A percentile compares a stretch with the other conserved stretches of the same genome.
Evolutionary conservation across 2,329 filamentous ascomycete genomes (phyloP).

Genomic region (Alternaria brassicae): DNA sequence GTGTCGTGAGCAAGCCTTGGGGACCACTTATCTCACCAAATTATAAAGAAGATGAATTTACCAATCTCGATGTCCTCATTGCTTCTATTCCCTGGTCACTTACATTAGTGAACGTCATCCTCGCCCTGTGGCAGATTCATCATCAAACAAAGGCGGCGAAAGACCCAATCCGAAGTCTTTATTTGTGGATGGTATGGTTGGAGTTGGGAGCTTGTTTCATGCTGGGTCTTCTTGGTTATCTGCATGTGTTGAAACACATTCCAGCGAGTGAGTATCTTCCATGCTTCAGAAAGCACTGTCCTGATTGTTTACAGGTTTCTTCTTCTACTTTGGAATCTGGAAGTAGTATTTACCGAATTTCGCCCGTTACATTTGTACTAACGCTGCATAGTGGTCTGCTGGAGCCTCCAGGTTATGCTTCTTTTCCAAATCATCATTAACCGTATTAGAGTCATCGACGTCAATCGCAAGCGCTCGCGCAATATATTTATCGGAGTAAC

Average conservation of each 20-base stretch:
- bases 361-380: not conserved
- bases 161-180: not conserved
- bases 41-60: not conserved
- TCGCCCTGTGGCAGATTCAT: not conserved
- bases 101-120: not conserved
- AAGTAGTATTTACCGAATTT: not conserved
- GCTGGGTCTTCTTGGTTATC: not conserved
- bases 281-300: not conserved
- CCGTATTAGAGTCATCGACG: not conserved
- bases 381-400: not conserved
- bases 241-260: not conserved
- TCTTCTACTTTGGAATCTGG: not conserved
- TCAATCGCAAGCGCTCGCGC: too few species aligned
- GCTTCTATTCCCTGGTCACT: not conserved
- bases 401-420: not conserved
- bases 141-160: not conserved
- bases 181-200: not conserved
- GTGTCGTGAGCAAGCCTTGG: not conserved
- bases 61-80: not conserved
- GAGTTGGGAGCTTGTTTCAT: not conserved
- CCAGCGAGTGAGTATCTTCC: not conserved
- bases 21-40: not conserved
- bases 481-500: too few species aligned
- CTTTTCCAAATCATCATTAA: not conserved
- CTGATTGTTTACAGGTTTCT: not conserved